Conservation (phyloP, 2,329 filamentous ascomycete genomes). For the Grosmannia serpens region DNA sequence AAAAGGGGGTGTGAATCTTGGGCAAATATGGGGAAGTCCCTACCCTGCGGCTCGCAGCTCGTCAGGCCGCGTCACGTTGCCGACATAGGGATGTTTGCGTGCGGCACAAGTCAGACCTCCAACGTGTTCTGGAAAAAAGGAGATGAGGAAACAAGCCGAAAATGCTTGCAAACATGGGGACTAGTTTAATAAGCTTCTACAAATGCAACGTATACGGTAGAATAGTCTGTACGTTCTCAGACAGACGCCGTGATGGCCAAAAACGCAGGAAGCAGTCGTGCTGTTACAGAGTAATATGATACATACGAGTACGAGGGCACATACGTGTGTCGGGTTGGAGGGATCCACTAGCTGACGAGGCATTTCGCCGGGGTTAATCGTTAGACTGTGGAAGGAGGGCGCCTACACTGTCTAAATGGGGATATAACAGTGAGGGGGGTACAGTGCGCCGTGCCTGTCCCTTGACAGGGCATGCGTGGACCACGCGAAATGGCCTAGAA, state of each 20-base stretch:
- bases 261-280: too few relatives aligned
- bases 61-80: too few relatives aligned
- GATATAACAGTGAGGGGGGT: neutral
- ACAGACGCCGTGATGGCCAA: too few relatives aligned
- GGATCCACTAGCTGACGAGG: neutral
- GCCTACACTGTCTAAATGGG: neutral
- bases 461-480: neutral
- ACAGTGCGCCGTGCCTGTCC: neutral
- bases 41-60: neutral
- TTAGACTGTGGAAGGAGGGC: neutral
- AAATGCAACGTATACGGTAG: too few relatives aligned
- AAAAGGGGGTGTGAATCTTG: neutral
- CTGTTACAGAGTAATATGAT: too few relatives aligned
- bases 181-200: too few relatives aligned
- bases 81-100: too few relatives aligned
- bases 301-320: neutral
- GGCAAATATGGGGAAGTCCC: neutral
- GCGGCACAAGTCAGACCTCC: too few relatives aligned
- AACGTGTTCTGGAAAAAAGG: too few relatives aligned
- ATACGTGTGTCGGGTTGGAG: neutral
- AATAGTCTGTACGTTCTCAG: too few relatives aligned
- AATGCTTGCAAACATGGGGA: too few relatives aligned
- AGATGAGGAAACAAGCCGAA: too few relatives aligned
- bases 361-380: neutral
- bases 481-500: neutral